A percentile compares a stretch with the other conserved stretches of the same genome.
These are phyloP conservation scores for Arthroderma sp. DNA, from an alignment of 2,329 filamentous ascomycete genomes.

Conservation along the genomic window DNA sequence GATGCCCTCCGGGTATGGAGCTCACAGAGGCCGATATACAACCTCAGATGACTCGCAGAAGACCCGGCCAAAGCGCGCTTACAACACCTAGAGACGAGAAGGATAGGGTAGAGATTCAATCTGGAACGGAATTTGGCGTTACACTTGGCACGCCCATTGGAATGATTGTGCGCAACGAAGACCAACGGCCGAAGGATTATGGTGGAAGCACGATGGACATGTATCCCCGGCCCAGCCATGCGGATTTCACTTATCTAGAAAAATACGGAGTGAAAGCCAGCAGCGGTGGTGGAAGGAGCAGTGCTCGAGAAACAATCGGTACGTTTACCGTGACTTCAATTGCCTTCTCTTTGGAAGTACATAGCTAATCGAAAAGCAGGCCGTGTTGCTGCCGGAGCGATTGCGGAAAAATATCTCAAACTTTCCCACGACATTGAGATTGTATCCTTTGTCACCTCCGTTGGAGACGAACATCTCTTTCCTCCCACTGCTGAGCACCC, in stretches of 20 bases:
- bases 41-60: constrained; percentile 79
- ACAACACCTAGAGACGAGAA: constrained; percentile 90
- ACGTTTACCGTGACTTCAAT: constrained; percentile 11
- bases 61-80: constrained; percentile 78
- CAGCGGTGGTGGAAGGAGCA: constrained; percentile 77
- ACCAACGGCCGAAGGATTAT: constrained; percentile 87
- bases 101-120: constrained; percentile 83
- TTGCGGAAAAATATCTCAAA: constrained; percentile 82
- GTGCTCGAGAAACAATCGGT: constrained; percentile 90
- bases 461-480: constrained; percentile 68
- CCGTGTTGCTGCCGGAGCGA: constrained; percentile 78
- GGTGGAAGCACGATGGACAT: constrained; percentile 77
- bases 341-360: background rate
- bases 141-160: constrained; percentile 85
- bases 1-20: constrained; percentile 73
- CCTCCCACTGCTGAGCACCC: constrained; percentile 56
- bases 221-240: constrained; percentile 83
- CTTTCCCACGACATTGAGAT: constrained; percentile 79
- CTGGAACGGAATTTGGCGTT: constrained; percentile 77
- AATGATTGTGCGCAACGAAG: constrained; percentile 78
- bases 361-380: constrained; percentile 28
- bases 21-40: constrained; percentile 82
- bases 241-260: constrained; percentile 92
- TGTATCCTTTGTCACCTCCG: constrained; percentile 75
- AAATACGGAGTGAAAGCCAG: constrained; percentile 93